A percentile compares a stretch with the other conserved stretches of the same genome.
phyloP scores from a whole-genome alignment of 495 filamentous ascomycete species.

The Hyaloscypha finlandica region DNA sequence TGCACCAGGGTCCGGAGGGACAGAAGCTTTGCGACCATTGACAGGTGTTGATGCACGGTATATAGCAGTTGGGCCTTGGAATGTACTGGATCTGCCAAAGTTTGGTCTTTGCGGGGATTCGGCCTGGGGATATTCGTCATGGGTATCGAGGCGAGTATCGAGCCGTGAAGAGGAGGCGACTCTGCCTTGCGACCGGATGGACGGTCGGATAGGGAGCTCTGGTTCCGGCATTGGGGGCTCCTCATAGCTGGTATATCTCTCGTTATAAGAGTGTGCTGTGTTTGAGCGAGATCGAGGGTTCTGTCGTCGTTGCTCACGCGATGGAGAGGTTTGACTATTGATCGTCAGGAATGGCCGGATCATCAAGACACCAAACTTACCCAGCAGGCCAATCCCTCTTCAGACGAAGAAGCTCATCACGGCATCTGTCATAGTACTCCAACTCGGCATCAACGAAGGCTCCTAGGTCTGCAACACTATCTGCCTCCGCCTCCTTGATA shows the following conservation, averaged over 20 bases:
- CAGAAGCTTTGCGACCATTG: slow-evolving; percentile 19
- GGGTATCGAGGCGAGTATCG: slow-evolving; percentile 15
- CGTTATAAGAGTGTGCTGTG: slow-evolving; percentile 46
- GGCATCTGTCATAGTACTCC: slow-evolving; percentile 86
- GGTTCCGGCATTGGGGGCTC: slow-evolving; percentile 37
- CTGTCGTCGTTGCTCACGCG: slow-evolving; percentile 32
- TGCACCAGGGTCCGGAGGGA: slow-evolving; percentile 22
- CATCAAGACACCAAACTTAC: slow-evolving; percentile 19
- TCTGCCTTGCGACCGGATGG: slow-evolving; percentile 56
- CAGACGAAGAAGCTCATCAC: slow-evolving; percentile 63
- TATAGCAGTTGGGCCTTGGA: slow-evolving; percentile 34
- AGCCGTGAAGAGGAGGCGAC: slow-evolving; percentile 26
- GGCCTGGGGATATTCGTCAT: slow-evolving; percentile 18
- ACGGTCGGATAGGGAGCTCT: slow-evolving; percentile 52
- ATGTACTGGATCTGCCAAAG: slow-evolving; percentile 26
- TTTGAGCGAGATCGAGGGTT: slow-evolving; percentile 47
- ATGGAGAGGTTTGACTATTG: slow-evolving; percentile 22
- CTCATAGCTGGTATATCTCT: slow-evolving; percentile 43
- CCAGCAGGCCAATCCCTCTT: slow-evolving; percentile 49
- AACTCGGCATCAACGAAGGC: slow-evolving; percentile 88
- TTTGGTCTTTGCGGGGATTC: slow-evolving; percentile 29
- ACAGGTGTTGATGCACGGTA: slow-evolving; percentile 30
- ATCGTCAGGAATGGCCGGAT: slow-evolving; percentile 16
- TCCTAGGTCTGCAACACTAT: slow-evolving; percentile 78
- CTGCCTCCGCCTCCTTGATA: slow-evolving; percentile 87